phyloP scores from a whole-genome alignment of 2,329 filamentous ascomycete genomes.

The Colletotrichum chlorophyti region DNA sequence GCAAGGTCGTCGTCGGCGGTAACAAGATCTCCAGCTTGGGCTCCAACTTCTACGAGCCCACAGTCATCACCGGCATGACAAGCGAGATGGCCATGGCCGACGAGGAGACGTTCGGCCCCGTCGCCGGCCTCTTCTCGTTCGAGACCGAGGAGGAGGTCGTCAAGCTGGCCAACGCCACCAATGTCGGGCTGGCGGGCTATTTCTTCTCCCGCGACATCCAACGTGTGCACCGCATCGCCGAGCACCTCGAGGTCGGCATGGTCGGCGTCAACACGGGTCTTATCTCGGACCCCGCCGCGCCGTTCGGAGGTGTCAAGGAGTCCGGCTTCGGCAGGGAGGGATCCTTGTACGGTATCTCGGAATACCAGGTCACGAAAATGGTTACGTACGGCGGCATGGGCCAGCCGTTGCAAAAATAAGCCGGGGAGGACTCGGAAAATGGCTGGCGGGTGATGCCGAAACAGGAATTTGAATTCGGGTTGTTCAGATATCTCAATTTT shows the following conservation, averaged over 20 bases:
- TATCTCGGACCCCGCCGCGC: slow-evolving; percentile 63
- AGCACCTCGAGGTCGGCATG: slow-evolving; percentile 84
- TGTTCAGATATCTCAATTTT: not conserved
- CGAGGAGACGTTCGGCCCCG: slow-evolving; percentile 96
- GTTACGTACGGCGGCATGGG: slow-evolving; percentile 30
- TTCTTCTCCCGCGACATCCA: slow-evolving; percentile 78
- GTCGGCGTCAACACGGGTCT: slow-evolving; percentile 82
- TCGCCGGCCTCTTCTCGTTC: slow-evolving; percentile 89
- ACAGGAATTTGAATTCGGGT: not conserved
- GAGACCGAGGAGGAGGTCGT: slow-evolving; percentile 90
- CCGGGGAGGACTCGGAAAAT: not conserved
- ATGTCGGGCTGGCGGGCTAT: slow-evolving; percentile 92
- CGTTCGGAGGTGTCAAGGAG: slow-evolving; percentile 84
- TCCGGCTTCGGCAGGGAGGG: slow-evolving; percentile 84
- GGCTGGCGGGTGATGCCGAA: slow-evolving; percentile 2
- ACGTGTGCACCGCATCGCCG: slow-evolving; percentile 67
- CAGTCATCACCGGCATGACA: slow-evolving; percentile 87
- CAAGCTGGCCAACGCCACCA: slow-evolving; percentile 77
- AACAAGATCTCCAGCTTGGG: slow-evolving; percentile 69
- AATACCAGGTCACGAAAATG: slow-evolving; percentile 79
- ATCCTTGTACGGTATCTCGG: slow-evolving; percentile 76
- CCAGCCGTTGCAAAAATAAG: slow-evolving; percentile 27
- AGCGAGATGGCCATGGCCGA: slow-evolving; percentile 81
- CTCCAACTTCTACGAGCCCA: slow-evolving; percentile 87
- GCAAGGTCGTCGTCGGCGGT: slow-evolving; percentile 76